Evolutionary conservation across 2,329 filamentous ascomycete species (phyloP).

Genomic region (Colletotrichum camelliae): DNA sequence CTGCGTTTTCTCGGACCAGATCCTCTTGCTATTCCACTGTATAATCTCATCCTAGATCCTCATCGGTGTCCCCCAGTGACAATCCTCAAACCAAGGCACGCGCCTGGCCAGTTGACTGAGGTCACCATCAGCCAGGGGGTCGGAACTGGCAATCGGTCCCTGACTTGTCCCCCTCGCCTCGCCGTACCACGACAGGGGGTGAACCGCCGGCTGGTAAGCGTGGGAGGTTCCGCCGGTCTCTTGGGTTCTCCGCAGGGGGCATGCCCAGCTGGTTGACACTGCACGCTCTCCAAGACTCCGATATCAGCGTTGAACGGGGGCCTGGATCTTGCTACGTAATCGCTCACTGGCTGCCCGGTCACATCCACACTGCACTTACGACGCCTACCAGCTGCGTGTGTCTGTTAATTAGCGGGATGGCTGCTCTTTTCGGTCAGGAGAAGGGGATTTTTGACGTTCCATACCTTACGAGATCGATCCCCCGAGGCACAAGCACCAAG

Average conservation of each 20-base stretch:
- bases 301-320: neutral
- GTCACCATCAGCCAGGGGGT: conserved; percentile 1
- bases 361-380: neutral
- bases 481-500: neutral
- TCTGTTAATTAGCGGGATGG: neutral
- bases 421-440: neutral
- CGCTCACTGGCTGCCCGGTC: neutral
- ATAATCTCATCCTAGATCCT: neutral
- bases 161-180: neutral
- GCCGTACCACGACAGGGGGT: conserved; percentile 2
- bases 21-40: neutral
- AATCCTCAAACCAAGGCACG: neutral
- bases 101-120: neutral
- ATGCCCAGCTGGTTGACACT: neutral
- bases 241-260: conserved; percentile 2
- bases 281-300: neutral
- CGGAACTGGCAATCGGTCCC: neutral
- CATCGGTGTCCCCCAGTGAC: neutral
- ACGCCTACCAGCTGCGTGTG: neutral
- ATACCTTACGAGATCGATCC: conserved; percentile 15
- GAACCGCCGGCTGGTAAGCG: neutral
- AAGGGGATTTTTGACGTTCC: neutral
- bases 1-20: neutral
- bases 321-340: neutral
- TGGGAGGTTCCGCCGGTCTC: neutral